Conservation (phyloP, 768 basidiomycete genomes). For the Pisolithus marmoratus region DNA sequence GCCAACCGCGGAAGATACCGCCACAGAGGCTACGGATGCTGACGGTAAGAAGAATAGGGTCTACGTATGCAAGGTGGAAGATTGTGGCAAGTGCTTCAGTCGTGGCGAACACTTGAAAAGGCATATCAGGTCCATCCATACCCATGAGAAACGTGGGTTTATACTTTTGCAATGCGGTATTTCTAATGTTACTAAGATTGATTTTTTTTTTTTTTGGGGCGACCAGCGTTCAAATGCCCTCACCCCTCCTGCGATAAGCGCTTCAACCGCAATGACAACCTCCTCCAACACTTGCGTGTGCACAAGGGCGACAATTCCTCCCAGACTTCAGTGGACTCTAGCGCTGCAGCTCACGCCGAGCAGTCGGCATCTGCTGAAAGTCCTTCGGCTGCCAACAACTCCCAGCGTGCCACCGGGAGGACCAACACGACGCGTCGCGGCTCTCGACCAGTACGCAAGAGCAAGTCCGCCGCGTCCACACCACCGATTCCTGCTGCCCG, state of each 20-base stretch:
- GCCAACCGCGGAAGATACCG: slow-evolving; percentile 41
- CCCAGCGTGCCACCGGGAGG: slow-evolving; percentile 22
- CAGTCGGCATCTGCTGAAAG: slow-evolving; percentile 16
- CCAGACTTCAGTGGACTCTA: slow-evolving; percentile 28
- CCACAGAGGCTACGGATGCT: slow-evolving; percentile 18
- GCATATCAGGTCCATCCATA: slow-evolving; percentile 70
- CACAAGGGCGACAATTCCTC: slow-evolving; percentile 43
- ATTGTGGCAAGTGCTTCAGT: slow-evolving; percentile 68
- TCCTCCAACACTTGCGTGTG: slow-evolving; percentile 72
- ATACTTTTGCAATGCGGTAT: slow-evolving; percentile 9
- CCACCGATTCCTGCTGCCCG: slow-evolving; percentile 30
- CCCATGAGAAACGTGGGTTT: slow-evolving; percentile 69
- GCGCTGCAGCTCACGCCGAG: slow-evolving; percentile 19
- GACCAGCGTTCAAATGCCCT: slow-evolving; percentile 67
- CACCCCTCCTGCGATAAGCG: slow-evolving; percentile 61
- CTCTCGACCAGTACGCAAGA: slow-evolving; percentile 29
- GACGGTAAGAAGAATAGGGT: slow-evolving; percentile 31
- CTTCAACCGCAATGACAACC: slow-evolving; percentile 78
- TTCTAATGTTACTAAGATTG: slow-evolving; percentile 11
- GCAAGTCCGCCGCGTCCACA: slow-evolving; percentile 31
- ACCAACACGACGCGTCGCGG: slow-evolving; percentile 19
- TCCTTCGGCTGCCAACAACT: slow-evolving; percentile 8
- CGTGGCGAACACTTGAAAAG: slow-evolving; percentile 74
- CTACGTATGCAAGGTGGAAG: slow-evolving; percentile 62
- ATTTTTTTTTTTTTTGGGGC: slow-evolving; percentile 13